phyloP scores from a whole-genome alignment of 768 basidiomycete genomes.

The Boletellus emodensis region DNA sequence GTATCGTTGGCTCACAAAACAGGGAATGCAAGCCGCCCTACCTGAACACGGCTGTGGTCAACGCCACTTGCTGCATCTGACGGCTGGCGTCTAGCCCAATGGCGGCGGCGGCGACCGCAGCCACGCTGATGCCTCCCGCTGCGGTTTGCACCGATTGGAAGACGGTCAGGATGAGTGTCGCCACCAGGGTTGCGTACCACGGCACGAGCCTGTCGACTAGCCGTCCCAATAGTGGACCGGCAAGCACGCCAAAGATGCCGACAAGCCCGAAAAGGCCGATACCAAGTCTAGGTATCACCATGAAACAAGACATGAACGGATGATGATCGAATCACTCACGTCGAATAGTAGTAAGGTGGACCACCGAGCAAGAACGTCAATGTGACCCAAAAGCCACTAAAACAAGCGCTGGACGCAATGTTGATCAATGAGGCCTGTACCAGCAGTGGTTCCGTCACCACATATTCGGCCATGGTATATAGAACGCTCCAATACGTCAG shows the following conservation, averaged over 20 bases:
- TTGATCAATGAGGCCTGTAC: slow-evolving; percentile 65
- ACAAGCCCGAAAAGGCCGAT: slow-evolving; percentile 76
- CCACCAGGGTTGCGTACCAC: slow-evolving; percentile 71
- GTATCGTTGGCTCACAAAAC: not conserved
- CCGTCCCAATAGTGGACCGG: slow-evolving; percentile 67
- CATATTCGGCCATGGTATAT: slow-evolving; percentile 72
- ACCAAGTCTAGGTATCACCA: slow-evolving; percentile 35
- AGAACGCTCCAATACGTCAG: slow-evolving; percentile 67
- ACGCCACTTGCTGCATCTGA: slow-evolving; percentile 70
- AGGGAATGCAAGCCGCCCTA: slow-evolving; percentile 17
- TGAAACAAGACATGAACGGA: not conserved
- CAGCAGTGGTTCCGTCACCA: slow-evolving; percentile 73
- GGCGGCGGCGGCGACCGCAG: slow-evolving; percentile 63
- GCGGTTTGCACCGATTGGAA: slow-evolving; percentile 64
- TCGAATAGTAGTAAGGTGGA: slow-evolving; percentile 70
- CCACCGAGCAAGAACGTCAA: slow-evolving; percentile 80
- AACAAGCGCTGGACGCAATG: slow-evolving; percentile 56
- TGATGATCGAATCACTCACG: slow-evolving; percentile 35
- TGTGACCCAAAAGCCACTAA: slow-evolving; percentile 65
- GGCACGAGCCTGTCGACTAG: slow-evolving; percentile 67
- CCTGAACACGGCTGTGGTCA: slow-evolving; percentile 61
- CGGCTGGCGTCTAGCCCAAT: slow-evolving; percentile 71
- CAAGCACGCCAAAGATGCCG: slow-evolving; percentile 66
- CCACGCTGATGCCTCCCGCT: slow-evolving; percentile 66
- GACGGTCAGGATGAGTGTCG: slow-evolving; percentile 41